Evolutionary conservation across 768 basidiomycete species (phyloP), one percentile per base, ranked within the genome.

Genomic region (Rhizopogon vesiculosus): DNA sequence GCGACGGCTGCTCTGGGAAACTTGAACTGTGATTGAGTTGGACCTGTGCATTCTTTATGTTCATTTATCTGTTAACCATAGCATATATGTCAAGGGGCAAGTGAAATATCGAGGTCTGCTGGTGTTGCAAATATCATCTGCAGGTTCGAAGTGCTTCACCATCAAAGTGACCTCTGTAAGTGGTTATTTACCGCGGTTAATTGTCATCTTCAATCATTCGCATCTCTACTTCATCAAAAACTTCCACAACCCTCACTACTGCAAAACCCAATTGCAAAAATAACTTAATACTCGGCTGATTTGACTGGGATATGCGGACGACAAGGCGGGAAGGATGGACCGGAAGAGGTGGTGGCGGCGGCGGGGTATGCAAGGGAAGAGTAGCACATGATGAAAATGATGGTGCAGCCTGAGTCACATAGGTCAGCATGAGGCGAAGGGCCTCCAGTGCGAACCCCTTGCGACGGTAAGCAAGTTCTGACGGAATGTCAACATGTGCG

Each of bases 171-270:
- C 35, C 12, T 38, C 10, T 12, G 35, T 13, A 38, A 38, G 12
- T 38, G 35, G 35, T 12, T 38, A 38, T 38, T 38, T 38, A 38
- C 35, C 35, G 13, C 13, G 35, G 12, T 38, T 38, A 38, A 38
- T 12, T 38, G 35, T 12, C 35, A 38, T 13, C 10, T 13, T 12
- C 35, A 5, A 38, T 38, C 35, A 38, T 69, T 28, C 88, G 80
- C 83, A 97, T 80, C 73, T 96, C 93, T 15, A 91, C 80, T 70
- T 98, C 92, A 38, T 80, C 74, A 61, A 94, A 98, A 9, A 91
- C 86, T 49, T 84, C 79, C 15, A 87, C 84, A 10, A 73, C 70
- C 64, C 87, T 89, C 9, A 81, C 83, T 38, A 87, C 72, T 16
- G 64, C 66, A 63, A 97, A 97, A 0, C 91, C 93, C 1, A 97